Evolutionary conservation across 306 rosid genomes (phyloP), one percentile per base, ranked within the genome.

Genomic region (Nissolia schottii): DNA sequence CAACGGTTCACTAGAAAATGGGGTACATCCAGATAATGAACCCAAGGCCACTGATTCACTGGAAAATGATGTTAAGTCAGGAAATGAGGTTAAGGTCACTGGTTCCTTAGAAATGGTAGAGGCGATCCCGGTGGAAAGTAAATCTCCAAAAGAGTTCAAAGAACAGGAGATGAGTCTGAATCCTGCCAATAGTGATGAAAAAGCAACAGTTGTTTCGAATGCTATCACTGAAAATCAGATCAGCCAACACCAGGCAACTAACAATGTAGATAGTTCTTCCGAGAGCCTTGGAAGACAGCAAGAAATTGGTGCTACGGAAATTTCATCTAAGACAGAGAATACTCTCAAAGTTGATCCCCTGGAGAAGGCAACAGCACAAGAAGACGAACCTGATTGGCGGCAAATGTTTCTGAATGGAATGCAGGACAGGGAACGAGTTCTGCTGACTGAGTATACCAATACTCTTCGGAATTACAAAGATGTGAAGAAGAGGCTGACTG

Each of bases 381-480:
- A 83, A 58, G 94, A 85, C 32, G 97, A 88, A 64, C 99, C 88
- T 71, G 87, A 95, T 76, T 91, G 96, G 99, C 85, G 29, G 74
- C 45, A 84, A 50, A 54, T 91, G 90, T 91, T 85, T 70, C 45
- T 76, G 69, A 76, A 64, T 55, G 99, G 97, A 79, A 65, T 95
- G 80, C 87, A 84, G 70, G 88, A 78, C 25, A 89, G 81, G 76
- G 97, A 95, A 74, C 86, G 81, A 70, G 71, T 70, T 46, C 81
- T 95, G 73, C 51, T 95, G 75, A 51, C 61, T 3, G 96, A 95
- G 83, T 95, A 95, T 77, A 95, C 99, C 5, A 64, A 77, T 77
- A 87, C 87, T 57, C 97, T 95, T 55, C 85, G 96, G 67, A 89
- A 74, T 83, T 95, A 86, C 84, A 91, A 87, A 86, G 97, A 84